These are phyloP conservation scores for Aphanoascus verrucosus DNA, from an alignment of 2,329 filamentous ascomycete species.

Conservation along the genomic window DNA sequence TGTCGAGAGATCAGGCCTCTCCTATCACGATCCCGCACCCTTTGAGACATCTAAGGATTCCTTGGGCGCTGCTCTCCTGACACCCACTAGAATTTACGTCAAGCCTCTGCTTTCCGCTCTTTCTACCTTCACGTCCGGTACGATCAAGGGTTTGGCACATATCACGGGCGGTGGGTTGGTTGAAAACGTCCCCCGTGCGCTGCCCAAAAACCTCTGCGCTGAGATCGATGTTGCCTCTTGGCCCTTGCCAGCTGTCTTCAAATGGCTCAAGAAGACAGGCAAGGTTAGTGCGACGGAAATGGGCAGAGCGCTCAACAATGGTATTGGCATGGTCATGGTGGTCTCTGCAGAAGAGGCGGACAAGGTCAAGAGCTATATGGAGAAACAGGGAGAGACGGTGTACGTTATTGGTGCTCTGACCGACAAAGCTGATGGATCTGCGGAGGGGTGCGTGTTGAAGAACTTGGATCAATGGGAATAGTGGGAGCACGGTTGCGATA, in stretches of 20 bases:
- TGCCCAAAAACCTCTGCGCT: constrained; percentile 66
- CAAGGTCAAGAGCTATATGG: constrained; percentile 50
- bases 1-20: constrained; percentile 59
- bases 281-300: constrained; percentile 69
- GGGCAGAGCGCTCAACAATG: constrained; percentile 87
- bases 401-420: constrained; percentile 64
- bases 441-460: constrained; percentile 52
- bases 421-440: constrained; percentile 40
- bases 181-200: constrained; percentile 91
- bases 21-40: constrained; percentile 61
- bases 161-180: constrained; percentile 90
- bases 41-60: constrained; percentile 49
- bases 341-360: constrained; percentile 56
- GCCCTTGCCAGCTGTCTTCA: constrained; percentile 67
- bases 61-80: constrained; percentile 68
- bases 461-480: constrained; percentile 44
- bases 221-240: constrained; percentile 69
- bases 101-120: constrained; percentile 63
- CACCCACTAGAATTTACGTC: constrained; percentile 90
- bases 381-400: constrained; percentile 63
- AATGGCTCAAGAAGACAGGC: constrained; percentile 66
- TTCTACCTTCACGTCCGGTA: constrained; percentile 14
- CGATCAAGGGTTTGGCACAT: constrained; percentile 75
- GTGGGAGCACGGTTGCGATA: background rate
- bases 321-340: constrained; percentile 85